Conservation (phyloP, 495 filamentous ascomycete genomes). For the Chlorociboria aeruginascens region DNA sequence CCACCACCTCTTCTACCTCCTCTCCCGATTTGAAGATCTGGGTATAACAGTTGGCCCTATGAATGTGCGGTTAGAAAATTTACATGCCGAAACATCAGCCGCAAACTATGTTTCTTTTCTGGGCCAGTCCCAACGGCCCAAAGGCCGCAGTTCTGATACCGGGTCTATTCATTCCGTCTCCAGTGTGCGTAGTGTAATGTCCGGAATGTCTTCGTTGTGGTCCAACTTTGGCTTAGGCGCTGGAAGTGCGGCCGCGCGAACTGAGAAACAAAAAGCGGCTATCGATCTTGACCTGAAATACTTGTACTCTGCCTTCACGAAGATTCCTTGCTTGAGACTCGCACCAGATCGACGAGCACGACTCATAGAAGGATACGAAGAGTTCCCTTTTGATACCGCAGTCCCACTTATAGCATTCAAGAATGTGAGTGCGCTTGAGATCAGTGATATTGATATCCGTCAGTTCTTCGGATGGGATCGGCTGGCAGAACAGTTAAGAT, state of each 20-base stretch:
- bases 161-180: slow-evolving; percentile 91
- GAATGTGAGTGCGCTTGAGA: slow-evolving; percentile 84
- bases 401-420: slow-evolving; percentile 93
- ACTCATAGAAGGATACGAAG: slow-evolving; percentile 85
- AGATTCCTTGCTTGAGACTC: slow-evolving; percentile 83
- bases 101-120: slow-evolving; percentile 96
- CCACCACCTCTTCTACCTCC: slow-evolving; percentile 91
- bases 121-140: slow-evolving; percentile 61
- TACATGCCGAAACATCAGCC: slow-evolving; percentile 74
- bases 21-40: slow-evolving; percentile 88
- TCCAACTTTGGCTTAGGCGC: slow-evolving; percentile 70
- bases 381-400: slow-evolving; percentile 97
- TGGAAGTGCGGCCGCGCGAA: slow-evolving; percentile 62
- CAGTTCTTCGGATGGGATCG: slow-evolving; percentile 97
- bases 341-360: slow-evolving; percentile 82
- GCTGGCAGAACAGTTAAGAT: slow-evolving; percentile 79
- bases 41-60: slow-evolving; percentile 84
- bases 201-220: slow-evolving; percentile 87
- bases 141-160: slow-evolving; percentile 65
- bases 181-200: slow-evolving; percentile 95
- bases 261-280: slow-evolving; percentile 76
- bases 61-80: slow-evolving; percentile 89
- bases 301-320: slow-evolving; percentile 95
- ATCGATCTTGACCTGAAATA: slow-evolving; percentile 83
- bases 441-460: slow-evolving; percentile 88